phyloP scores from a whole-genome alignment of 352 stramenopile species.

The Phytophthora tubulina region DNA sequence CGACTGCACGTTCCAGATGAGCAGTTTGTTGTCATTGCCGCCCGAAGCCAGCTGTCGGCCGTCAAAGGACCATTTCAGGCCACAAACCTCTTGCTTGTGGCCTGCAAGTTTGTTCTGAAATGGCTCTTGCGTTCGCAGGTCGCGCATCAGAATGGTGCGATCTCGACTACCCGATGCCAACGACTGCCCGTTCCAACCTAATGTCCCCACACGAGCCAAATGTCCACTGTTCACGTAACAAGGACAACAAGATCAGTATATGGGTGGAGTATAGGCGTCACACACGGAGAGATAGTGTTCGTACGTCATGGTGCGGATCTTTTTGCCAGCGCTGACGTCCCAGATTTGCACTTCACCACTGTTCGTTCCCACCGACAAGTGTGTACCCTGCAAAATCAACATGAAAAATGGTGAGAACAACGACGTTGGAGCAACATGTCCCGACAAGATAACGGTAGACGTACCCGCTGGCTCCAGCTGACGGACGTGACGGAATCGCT shows the following conservation, averaged over 20 bases:
- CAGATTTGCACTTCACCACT: slow-evolving; percentile 96
- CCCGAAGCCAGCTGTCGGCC: slow-evolving; percentile 92
- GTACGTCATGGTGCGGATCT: slow-evolving; percentile 91
- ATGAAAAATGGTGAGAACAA: slow-evolving; percentile 9
- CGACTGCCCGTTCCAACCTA: slow-evolving; percentile 91
- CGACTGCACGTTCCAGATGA: slow-evolving; percentile 94
- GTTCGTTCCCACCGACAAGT: slow-evolving; percentile 95
- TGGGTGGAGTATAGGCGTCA: neutral
- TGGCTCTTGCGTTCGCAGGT: slow-evolving; percentile 81
- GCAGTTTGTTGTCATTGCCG: slow-evolving; percentile 99
- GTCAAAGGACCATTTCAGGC: slow-evolving; percentile 97
- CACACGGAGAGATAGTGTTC: slow-evolving; percentile 6
- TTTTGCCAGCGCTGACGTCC: slow-evolving; percentile 91
- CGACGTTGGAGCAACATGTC: neutral
- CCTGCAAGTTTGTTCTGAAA: slow-evolving; percentile 69
- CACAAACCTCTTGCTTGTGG: slow-evolving; percentile 94
- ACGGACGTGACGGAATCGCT: slow-evolving; percentile 93
- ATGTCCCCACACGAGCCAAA: slow-evolving; percentile 92
- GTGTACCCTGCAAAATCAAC: slow-evolving; percentile 69
- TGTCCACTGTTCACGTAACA: slow-evolving; percentile 74
- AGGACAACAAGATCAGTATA: slow-evolving; percentile 17
- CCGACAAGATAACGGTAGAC: slow-evolving; percentile 9
- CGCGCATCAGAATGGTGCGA: slow-evolving; percentile 93
- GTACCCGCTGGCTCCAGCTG: slow-evolving; percentile 92
- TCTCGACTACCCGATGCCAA: slow-evolving; percentile 96